Base-by-base conservation (phyloP, 2,329 filamentous ascomycete genomes). In the Stagonosporopsis chrysanthemi region DNA sequence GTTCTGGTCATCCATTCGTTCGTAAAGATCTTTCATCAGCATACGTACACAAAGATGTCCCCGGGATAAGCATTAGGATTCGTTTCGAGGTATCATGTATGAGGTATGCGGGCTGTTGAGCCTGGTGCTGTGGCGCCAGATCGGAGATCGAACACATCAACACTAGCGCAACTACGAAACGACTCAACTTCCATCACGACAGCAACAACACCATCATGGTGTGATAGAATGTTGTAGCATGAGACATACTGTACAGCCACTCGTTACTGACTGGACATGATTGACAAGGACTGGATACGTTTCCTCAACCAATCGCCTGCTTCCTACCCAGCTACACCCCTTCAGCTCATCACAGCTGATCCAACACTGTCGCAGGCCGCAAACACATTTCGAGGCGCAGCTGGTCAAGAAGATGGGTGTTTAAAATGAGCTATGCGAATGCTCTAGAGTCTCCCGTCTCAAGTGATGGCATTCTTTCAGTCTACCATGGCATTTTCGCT, bases 341-440 rank as follows among this genome's bases (percentile, higher is more conserved):
- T 22, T 15, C 42, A 23, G 19, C 29, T 51, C 31, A 38, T 38
- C 41, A 36, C 23, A n/a, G 19, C 29, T 45, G 24, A 36, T 33
- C 14, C 17, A 36, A 42, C 14, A 31, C 14, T 51, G 53, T 56
- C 36, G 53, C 47, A 56, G 24, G 31, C 42, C 24, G 46, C 53
- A 47, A 56, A 52, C 33, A 51, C 28, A 14, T 19, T 6, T 2
- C 22, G 17, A 33, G 15, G 35, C 35, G 46, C 33, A 45, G 46
- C 35, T 35, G 1, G 17, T 5, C 39, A 15, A 38, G 15, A 23
- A 36, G n/a, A 31, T 55, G 24, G 29, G 1, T 26, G 19, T 38
- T 14, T 12, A 5, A 29, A 17, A 11, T 15, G 22, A 35, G 6
- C n/a, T 4, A 51, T n/a, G 41, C 11, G 19, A 11, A 29, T 38